phyloP scores from a whole-genome alignment of 768 basidiomycete genomes.

The Phlebiopsis gigantea region DNA sequence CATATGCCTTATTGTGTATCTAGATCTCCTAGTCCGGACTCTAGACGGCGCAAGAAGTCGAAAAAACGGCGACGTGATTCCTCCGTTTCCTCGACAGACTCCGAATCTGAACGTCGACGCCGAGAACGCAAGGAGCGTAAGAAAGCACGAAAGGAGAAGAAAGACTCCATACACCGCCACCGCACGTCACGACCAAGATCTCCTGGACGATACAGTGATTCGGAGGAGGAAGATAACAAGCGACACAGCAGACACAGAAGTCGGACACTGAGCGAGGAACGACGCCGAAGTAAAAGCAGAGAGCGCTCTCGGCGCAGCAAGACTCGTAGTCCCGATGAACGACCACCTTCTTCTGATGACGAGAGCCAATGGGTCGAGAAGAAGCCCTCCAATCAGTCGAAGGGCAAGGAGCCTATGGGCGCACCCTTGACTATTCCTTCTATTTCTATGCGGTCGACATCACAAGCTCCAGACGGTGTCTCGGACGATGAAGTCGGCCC shows the following conservation, averaged over 20 bases:
- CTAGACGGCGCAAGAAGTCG: constrained; percentile 50
- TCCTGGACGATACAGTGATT: no score
- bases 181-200: constrained; percentile 33
- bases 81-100: constrained; percentile 38
- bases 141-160: constrained; percentile 41
- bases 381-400: constrained; percentile 17
- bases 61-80: constrained; percentile 48
- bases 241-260: constrained; percentile 20
- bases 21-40: constrained; percentile 52
- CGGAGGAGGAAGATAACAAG: constrained; percentile 18
- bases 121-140: constrained; percentile 59
- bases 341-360: constrained; percentile 22
- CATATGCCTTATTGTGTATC: background rate
- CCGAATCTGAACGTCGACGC: constrained; percentile 55
- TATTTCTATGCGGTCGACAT: constrained; percentile 11
- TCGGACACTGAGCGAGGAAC: constrained; percentile 20
- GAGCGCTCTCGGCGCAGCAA: constrained; percentile 1
- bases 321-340: constrained; percentile 25
- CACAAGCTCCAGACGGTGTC: constrained; percentile 25
- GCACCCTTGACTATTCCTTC: constrained; percentile 5
- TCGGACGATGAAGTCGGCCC: constrained; percentile 77
- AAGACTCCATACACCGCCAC: constrained; percentile 27
- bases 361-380: constrained; percentile 73
- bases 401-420: constrained; percentile 16
- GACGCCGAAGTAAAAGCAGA: constrained; percentile 17